phyloP scores from a whole-genome alignment of 768 basidiomycete species.

The Sarcodon aspratus region DNA sequence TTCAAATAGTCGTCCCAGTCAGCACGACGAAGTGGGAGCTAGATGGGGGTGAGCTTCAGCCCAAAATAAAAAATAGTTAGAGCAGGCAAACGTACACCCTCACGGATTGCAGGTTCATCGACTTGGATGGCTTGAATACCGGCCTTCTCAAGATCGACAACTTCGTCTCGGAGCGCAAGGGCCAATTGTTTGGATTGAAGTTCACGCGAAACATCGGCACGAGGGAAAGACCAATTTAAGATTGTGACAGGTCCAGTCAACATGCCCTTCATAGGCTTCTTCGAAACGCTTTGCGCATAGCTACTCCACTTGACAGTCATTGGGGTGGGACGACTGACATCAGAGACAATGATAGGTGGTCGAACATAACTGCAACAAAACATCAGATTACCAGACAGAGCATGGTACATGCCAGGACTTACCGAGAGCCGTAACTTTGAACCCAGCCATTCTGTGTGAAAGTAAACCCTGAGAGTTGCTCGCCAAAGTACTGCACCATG shows the following conservation, averaged over 20 bases:
- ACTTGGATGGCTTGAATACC: constrained; percentile 98
- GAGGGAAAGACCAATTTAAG: constrained; percentile 99
- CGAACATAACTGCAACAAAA: constrained; percentile 70
- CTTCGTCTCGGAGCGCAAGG: constrained; percentile 95
- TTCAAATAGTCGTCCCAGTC: constrained; percentile 96
- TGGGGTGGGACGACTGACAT: constrained; percentile 83
- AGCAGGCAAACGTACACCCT: constrained; percentile 56
- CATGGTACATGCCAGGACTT: constrained; percentile 12
- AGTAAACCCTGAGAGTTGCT: constrained; percentile 87
- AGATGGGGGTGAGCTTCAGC: constrained; percentile 6
- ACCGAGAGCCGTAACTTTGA: constrained; percentile 98
- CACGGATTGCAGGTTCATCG: constrained; percentile 98
- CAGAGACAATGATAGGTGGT: constrained; percentile 96
- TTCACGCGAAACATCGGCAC: constrained; percentile 93
- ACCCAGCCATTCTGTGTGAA: constrained; percentile 99
- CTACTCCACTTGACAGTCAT: constrained; percentile 97
- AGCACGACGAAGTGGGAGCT: constrained; percentile 88
- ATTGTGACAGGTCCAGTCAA: constrained; percentile 96
- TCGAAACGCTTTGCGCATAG: constrained; percentile 91
- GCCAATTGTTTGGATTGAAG: constrained; percentile 97
- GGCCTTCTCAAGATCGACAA: constrained; percentile 91
- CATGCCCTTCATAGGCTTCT: constrained; percentile 99
- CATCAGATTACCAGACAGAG: constrained; percentile 2
- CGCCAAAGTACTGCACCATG: constrained; percentile 99
- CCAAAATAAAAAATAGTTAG: neutral